A percentile compares a stretch with the other conserved stretches of the same genome.
Conservation (phyloP, 2,329 filamentous ascomycete species). For the Passalora sequoiae region DNA sequence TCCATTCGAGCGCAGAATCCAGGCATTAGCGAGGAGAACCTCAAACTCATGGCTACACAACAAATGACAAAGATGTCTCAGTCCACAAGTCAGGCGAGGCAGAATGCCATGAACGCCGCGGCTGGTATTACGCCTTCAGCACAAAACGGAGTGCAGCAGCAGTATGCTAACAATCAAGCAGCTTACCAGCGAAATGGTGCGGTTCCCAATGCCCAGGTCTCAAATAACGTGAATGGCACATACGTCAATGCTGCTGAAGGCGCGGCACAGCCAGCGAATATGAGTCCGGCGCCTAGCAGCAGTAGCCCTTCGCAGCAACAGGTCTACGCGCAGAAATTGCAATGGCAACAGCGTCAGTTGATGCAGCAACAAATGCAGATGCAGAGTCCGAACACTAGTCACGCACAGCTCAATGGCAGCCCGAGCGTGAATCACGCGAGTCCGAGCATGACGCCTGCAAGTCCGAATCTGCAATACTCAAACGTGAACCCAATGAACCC, state of each 20-base stretch:
- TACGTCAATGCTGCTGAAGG: conserved; percentile 10
- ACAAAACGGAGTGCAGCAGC: conserved; percentile 18
- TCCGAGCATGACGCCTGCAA: conserved; percentile 27
- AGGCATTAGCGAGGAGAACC: conserved; percentile 49
- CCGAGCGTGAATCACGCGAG: conserved; percentile 28
- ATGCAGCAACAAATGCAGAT: conserved; percentile 26
- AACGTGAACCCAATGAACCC: conserved; percentile 19
- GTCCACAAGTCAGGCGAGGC: conserved; percentile 30
- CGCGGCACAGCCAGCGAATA: conserved; percentile 16
- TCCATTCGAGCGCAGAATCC: conserved; percentile 50
- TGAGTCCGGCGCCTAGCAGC: conserved; percentile 8
- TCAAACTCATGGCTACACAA: conserved; percentile 50
- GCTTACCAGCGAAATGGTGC: conserved; percentile 25
- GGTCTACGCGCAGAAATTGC: conserved; percentile 31
- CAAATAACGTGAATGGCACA: conserved; percentile 9
- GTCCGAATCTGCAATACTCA: conserved; percentile 21
- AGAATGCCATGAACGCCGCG: conserved; percentile 38
- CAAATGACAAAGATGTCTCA: conserved; percentile 40
- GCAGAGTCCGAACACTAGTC: conserved; percentile 23
- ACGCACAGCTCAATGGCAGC: conserved; percentile 26
- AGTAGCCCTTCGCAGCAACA: conserved; percentile 17
- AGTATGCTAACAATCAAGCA: conserved; percentile 23
- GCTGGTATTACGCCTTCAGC: conserved; percentile 25
- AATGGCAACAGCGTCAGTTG: conserved; percentile 27
- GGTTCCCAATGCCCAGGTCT: conserved; percentile 14